phyloP scores from a whole-genome alignment of 495 filamentous ascomycete species.

The Neurospora pannonica region DNA sequence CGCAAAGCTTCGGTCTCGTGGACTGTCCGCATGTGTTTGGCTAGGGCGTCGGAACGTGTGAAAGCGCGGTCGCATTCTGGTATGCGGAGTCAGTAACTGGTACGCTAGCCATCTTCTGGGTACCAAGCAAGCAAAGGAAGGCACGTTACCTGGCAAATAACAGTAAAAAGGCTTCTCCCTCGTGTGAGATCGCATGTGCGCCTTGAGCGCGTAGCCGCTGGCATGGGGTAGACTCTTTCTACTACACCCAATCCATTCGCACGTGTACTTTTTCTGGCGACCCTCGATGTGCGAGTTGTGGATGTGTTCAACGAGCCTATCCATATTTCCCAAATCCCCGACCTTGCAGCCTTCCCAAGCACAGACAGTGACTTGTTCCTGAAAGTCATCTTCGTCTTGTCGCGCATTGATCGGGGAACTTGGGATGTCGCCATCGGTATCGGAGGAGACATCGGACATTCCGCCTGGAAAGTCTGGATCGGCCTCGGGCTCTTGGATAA shows the following conservation, averaged over 20 bases:
- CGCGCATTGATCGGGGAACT: conserved; percentile 53
- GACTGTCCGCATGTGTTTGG: conserved; percentile 97
- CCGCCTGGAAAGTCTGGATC: conserved; percentile 30
- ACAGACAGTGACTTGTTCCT: conserved; percentile 85
- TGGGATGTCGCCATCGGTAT: conserved; percentile 79
- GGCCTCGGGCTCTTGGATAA: conserved; percentile 30
- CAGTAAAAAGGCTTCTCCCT: conserved; percentile 98
- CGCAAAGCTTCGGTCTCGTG: conserved; percentile 92
- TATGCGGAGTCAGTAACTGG: not conserved
- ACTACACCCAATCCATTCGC: conserved; percentile 86
- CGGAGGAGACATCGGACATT: conserved; percentile 64
- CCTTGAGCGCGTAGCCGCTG: conserved; percentile 87
- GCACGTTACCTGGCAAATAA: conserved; percentile 67
- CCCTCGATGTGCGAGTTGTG: conserved; percentile 87
- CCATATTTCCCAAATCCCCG: conserved; percentile 85
- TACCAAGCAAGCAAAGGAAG: not conserved
- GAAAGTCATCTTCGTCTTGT: conserved; percentile 69
- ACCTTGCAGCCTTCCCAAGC: conserved; percentile 78
- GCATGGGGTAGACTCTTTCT: conserved; percentile 85
- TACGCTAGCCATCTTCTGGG: not conserved
- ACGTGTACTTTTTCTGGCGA: conserved; percentile 65
- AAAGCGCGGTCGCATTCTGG: conserved; percentile 96
- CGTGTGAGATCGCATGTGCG: conserved; percentile 96
- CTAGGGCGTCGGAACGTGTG: conserved; percentile 90
- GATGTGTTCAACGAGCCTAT: conserved; percentile 83